Evolutionary conservation across 2,329 filamentous ascomycete genomes (phyloP), one percentile per base, ranked within the genome.

Genomic region (Ilyonectria destructans): DNA sequence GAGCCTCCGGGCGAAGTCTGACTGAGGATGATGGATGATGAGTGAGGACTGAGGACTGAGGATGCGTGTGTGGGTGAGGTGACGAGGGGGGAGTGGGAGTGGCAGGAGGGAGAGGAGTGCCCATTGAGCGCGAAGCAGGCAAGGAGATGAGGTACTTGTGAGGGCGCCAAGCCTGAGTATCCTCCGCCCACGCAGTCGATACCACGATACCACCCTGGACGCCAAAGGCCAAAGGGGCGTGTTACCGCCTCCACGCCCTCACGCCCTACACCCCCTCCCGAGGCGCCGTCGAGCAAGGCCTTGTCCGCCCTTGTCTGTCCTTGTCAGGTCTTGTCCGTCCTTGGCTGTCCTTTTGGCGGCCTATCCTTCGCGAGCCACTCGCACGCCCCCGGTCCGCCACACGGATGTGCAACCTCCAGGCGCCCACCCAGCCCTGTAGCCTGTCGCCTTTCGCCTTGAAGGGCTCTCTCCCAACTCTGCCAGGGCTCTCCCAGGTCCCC

Each of bases 361-460:
- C 17, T 40, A 13, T 40, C 12, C 37, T 55, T 31, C 8, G 51
- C 17, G 21, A 29, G 43, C 57, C 46, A 40, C 31, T 35, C 35
- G 23, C 48, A 26, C 62, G 35, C 62, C 62, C 57, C 57, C 17
- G 26, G 17, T 8, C 40, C 23, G 15, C 13, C 40, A 17, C 19
- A 29, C 37, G 35, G 17, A 37, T 56, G 40, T 19, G 45, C 40
- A 8, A 26, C 40, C 37, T 26, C 26, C 26, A 26, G 37, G 40
- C 23, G 23, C 37, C 37, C 23, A 31, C 51, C 58, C 63, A 66
- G 63, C 63, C 63, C 51, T 66, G n/a, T 35, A 52, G 26, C 26
- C 26, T 26, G 4, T 26, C 26, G 26, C 26, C 26, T 26, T 5
- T 26, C 26, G 26, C 26, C 26, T 26, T 26, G 26, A 5, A 26